phyloP scores from a whole-genome alignment of 176 grass and related monocot genomes.

The Zoysia pacifica region DNA sequence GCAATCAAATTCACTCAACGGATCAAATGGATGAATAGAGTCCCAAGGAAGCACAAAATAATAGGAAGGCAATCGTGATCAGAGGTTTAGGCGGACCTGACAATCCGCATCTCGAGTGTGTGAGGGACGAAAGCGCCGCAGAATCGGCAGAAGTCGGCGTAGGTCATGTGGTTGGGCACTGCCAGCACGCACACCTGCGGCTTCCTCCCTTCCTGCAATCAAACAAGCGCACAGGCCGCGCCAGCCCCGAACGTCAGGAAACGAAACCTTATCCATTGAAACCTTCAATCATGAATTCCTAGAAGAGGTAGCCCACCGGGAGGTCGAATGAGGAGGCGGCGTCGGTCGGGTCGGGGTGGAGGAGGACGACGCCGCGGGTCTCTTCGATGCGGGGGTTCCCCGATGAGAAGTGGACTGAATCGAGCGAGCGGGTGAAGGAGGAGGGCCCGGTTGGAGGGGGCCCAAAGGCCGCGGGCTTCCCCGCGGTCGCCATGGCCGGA shows the following conservation, averaged over 20 bases:
- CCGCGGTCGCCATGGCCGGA: constrained; percentile 38
- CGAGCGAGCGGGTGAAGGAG: constrained; percentile 32
- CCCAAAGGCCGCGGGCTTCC: neutral
- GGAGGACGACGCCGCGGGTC: constrained; percentile 74
- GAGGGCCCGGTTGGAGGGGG: constrained; percentile 4
- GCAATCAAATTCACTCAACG: neutral
- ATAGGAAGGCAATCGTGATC: constrained; percentile 14
- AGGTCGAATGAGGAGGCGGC: constrained; percentile 30
- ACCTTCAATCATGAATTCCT: neutral
- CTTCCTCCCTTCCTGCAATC: constrained; percentile 70
- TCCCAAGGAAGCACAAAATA: neutral
- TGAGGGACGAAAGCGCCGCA: constrained; percentile 70
- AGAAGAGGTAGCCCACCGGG: constrained; percentile 48
- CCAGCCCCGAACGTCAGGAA: neutral
- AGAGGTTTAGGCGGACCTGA: constrained; percentile 53
- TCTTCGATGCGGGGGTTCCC: constrained; percentile 97
- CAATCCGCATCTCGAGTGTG: constrained; percentile 93
- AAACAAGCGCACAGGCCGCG: neutral
- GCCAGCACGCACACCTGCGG: constrained; percentile 74
- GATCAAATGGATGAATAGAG: neutral
- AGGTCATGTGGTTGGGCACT: constrained; percentile 94
- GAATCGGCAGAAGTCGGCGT: constrained; percentile 87
- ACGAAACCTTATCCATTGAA: constrained; percentile 2
- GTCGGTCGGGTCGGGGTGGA: constrained; percentile 53
- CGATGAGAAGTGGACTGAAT: constrained; percentile 74